Base-by-base conservation (phyloP, 805 yeast genomes). In the Vanderwaltozyma yarrowii region DNA sequence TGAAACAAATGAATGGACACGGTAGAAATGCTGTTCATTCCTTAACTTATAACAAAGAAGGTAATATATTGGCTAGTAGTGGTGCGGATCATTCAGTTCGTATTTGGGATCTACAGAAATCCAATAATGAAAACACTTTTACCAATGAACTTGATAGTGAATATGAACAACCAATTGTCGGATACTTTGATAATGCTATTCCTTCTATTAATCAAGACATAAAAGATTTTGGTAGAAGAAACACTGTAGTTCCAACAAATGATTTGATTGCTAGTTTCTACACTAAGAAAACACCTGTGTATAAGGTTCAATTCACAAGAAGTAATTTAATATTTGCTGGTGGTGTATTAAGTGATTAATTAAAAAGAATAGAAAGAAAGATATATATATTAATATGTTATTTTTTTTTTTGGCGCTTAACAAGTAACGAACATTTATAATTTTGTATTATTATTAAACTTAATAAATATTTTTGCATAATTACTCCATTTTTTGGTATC, bases 1-100 rank as follows among this genome's bases (percentile, higher is more conserved):
- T 92, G 46, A 92, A 92, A 61, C 70, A 84, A 9, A 85, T 92
- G 96, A 74, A 85, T 41, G 98, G 98, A 0, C 98, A 92, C 57
- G 97, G 96, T 23, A 69, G 84, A 45, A 74, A 82, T 23, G 77
- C 94, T 2, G 80, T 92, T 29, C 81, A 88, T 58, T 84, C 96
- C 5, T 66, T 92, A 43, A 71, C 82, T 4, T 89, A 86, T 59
- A 80, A 89, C 28, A 73, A 74, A 49, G 97, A 88, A 52, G 96
- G 97, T 20, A 76, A 83, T 21, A 85, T 87, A 0, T 69, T 92
- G 32, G 88, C 92, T 5, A 81, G 94, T 61, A 86, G 94, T 17
- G 96, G 94, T 35, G 87, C 94, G 2, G 98, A 92, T 64, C 77
- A 80, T 55, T 78, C 94, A 2, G 94, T 92, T 3, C 72, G 98